These are phyloP conservation scores for Fomitopsis pulvina DNA, from an alignment of 768 basidiomycete species.

Conservation along the genomic window DNA sequence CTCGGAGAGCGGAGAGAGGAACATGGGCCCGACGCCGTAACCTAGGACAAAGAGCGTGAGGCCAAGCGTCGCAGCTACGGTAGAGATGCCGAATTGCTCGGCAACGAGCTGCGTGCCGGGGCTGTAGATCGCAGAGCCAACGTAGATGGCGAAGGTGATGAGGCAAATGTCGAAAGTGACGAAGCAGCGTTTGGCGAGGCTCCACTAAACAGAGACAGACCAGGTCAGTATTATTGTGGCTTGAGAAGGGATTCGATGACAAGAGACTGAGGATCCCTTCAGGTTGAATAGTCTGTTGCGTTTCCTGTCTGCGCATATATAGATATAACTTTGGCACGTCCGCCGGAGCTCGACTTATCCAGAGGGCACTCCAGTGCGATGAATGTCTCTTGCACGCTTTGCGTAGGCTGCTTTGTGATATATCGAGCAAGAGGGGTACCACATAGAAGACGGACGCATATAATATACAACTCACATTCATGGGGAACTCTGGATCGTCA, in stretches of 20 bases:
- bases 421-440: no score
- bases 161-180: slow-evolving; percentile 28
- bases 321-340: no score
- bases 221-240: no score
- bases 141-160: slow-evolving; percentile 28
- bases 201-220: no score
- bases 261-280: no score
- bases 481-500: slow-evolving; percentile 23
- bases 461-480: slow-evolving; percentile 9
- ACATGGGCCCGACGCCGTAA: slow-evolving; percentile 17
- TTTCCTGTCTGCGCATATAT: no score
- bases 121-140: slow-evolving; percentile 29
- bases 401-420: no score
- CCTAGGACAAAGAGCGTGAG: slow-evolving; percentile 23
- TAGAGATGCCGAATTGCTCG: slow-evolving; percentile 22
- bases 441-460: slow-evolving; percentile 5
- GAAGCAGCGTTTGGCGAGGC: slow-evolving; percentile 21
- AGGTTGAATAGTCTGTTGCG: no score
- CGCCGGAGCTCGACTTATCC: no score
- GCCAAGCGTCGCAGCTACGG: slow-evolving; percentile 25
- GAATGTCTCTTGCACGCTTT: no score
- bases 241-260: no score
- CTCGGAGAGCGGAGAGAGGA: slow-evolving; percentile 25
- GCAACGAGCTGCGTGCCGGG: slow-evolving; percentile 23
- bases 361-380: no score